phyloP scores from a whole-genome alignment of 495 filamentous ascomycete species.

The Neurospora sp. region DNA sequence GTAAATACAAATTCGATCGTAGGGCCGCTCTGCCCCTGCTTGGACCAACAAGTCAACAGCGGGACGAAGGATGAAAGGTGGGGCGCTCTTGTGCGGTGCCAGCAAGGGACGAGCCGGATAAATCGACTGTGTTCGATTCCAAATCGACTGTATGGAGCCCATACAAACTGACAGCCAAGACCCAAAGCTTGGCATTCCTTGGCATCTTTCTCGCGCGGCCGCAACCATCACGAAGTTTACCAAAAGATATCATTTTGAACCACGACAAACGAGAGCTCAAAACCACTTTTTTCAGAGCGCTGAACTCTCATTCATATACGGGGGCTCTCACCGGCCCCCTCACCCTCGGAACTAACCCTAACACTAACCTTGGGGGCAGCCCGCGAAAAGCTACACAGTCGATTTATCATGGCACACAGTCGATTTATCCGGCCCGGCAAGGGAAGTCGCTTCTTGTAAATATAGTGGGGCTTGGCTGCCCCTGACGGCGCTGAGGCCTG shows the following conservation, averaged over 20 bases:
- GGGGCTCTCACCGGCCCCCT: too few species aligned
- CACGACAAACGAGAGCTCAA: background rate
- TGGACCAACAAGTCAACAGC: background rate
- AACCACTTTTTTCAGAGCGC: background rate
- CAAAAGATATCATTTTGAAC: background rate
- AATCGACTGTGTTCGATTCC: too few species aligned
- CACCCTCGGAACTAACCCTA: background rate
- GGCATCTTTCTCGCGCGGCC: too few species aligned
- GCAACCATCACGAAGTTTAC: background rate
- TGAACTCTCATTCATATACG: background rate
- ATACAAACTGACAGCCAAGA: too few species aligned
- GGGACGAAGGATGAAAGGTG: background rate
- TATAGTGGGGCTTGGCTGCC: background rate
- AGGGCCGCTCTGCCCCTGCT: background rate
- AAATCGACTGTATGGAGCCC: too few species aligned
- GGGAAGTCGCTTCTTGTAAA: background rate
- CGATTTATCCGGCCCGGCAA: background rate
- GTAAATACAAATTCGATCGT: background rate
- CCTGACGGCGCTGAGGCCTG: background rate
- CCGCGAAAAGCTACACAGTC: too few species aligned
- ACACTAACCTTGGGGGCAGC: too few species aligned
- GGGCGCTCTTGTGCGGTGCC: background rate
- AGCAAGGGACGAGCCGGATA: background rate
- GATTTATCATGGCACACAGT: too few species aligned
- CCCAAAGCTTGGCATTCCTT: too few species aligned